Evolutionary conservation across 2,329 filamentous ascomycete species (phyloP).

Genomic region (Microdochium nivale): DNA sequence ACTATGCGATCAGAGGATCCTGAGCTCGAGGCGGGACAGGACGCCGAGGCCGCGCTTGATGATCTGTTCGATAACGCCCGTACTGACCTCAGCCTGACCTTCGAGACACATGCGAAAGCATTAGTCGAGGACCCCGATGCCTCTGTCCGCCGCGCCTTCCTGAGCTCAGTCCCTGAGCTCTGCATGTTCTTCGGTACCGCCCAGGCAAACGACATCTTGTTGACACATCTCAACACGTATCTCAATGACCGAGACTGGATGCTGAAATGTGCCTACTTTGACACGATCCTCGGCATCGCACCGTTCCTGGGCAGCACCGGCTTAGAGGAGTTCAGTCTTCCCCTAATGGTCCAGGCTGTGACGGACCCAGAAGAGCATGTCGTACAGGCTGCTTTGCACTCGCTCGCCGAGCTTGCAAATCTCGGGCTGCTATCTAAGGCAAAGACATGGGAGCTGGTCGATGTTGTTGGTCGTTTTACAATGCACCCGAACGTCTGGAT

Average conservation of each 20-base stretch:
- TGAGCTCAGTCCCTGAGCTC: slow-evolving; percentile 82
- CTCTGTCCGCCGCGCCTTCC: slow-evolving; percentile 80
- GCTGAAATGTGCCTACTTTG: slow-evolving; percentile 92
- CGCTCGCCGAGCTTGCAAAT: slow-evolving; percentile 78
- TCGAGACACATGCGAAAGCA: slow-evolving; percentile 82
- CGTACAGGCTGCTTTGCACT: slow-evolving; percentile 81
- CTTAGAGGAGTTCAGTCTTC: slow-evolving; percentile 89
- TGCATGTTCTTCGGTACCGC: slow-evolving; percentile 91
- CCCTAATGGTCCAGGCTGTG: slow-evolving; percentile 90
- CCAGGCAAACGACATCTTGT: slow-evolving; percentile 90
- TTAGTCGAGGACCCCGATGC: slow-evolving; percentile 81
- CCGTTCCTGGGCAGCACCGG: slow-evolving; percentile 82
- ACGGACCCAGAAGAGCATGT: slow-evolving; percentile 92
- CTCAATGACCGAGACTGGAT: slow-evolving; percentile 95
- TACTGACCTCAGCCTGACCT: slow-evolving; percentile 70
- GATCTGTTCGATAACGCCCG: slow-evolving; percentile 84
- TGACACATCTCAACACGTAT: slow-evolving; percentile 95
- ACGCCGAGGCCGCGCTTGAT: slow-evolving; percentile 64
- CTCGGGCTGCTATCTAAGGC: slow-evolving; percentile 79
- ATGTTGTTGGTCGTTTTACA: slow-evolving; percentile 74
- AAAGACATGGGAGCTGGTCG: slow-evolving; percentile 80
- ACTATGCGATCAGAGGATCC: slow-evolving; percentile 70
- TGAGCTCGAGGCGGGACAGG: slow-evolving; percentile 64
- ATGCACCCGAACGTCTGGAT: slow-evolving; percentile 96
- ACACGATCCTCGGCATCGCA: slow-evolving; percentile 87